These are phyloP conservation scores for Sclerotinia trifoliorum DNA, from an alignment of 2,329 filamentous ascomycete genomes.

Conservation along the genomic window DNA sequence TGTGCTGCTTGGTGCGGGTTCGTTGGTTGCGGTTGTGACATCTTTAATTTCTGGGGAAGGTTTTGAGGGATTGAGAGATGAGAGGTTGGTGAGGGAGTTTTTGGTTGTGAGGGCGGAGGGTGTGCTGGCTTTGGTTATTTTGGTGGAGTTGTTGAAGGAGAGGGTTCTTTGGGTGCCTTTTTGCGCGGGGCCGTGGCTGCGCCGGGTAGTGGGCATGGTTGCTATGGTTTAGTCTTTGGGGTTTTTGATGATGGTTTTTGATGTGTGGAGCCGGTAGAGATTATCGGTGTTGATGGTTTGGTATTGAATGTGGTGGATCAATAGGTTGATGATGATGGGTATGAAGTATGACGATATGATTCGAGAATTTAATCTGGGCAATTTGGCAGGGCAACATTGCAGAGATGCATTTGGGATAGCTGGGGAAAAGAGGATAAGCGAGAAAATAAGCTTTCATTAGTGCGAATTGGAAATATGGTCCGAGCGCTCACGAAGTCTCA, in stretches of 20 bases:
- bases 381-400: slow-evolving; percentile 14
- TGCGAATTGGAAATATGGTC: neutral
- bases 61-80: neutral
- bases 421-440: slow-evolving; percentile 10
- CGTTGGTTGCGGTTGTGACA: slow-evolving; percentile 24
- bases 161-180: slow-evolving; percentile 55
- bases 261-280: neutral
- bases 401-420: neutral
- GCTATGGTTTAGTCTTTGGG: neutral
- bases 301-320: neutral
- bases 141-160: slow-evolving; percentile 56
- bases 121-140: slow-evolving; percentile 56
- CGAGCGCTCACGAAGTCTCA: neutral
- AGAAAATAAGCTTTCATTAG: neutral
- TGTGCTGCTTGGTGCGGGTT: neutral
- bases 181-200: slow-evolving; percentile 42
- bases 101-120: slow-evolving; percentile 30
- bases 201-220: slow-evolving; percentile 38
- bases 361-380: neutral
- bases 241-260: slow-evolving; percentile 20
- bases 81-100: neutral
- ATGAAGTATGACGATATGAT: neutral
- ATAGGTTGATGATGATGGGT: neutral
- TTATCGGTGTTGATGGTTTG: neutral
- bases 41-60: neutral